Conservation (phyloP, 2,329 filamentous ascomycete species). For the Aspergillus pseudoterreus region DNA sequence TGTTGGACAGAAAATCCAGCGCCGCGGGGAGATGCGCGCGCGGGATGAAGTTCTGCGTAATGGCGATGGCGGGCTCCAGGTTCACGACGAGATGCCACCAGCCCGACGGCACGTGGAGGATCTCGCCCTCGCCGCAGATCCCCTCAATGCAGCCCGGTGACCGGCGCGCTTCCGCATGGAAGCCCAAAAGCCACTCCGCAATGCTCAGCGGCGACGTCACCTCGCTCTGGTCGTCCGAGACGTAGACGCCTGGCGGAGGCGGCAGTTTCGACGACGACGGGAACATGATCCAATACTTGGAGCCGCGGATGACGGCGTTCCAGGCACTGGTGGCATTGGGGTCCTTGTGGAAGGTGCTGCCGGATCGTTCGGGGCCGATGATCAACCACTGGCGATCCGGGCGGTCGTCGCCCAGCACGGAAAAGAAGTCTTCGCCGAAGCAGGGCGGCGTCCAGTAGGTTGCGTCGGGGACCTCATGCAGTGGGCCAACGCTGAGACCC, state of each 20-base stretch:
- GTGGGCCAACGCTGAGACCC: slow-evolving; percentile 57
- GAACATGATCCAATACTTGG: slow-evolving; percentile 99
- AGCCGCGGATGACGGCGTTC: slow-evolving; percentile 87
- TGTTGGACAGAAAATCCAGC: slow-evolving; percentile 75
- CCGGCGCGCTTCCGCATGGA: slow-evolving; percentile 76
- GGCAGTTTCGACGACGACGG: slow-evolving; percentile 62
- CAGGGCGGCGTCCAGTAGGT: slow-evolving; percentile 77
- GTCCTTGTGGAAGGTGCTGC: slow-evolving; percentile 91
- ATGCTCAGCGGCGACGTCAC: slow-evolving; percentile 93
- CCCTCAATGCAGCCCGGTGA: slow-evolving; percentile 79
- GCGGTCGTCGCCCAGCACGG: slow-evolving; percentile 69
- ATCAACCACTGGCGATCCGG: slow-evolving; percentile 93
- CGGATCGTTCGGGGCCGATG: slow-evolving; percentile 78
- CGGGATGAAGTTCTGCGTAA: slow-evolving; percentile 96
- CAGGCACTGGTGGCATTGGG: slow-evolving; percentile 71
- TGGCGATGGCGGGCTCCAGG: slow-evolving; percentile 74
- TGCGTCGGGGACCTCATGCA: slow-evolving; percentile 42
- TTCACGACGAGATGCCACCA: slow-evolving; percentile 99
- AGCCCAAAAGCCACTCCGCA: slow-evolving; percentile 90
- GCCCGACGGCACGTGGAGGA: slow-evolving; percentile 86
- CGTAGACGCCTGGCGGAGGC: slow-evolving; percentile 81
- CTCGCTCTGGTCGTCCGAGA: slow-evolving; percentile 84
- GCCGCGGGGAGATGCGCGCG: slow-evolving; percentile 68
- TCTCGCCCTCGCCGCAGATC: slow-evolving; percentile 77
- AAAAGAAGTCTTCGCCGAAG: slow-evolving; percentile 84